These are phyloP conservation scores for Neurospora africana DNA, from an alignment of 495 filamentous ascomycete genomes.

Conservation along the genomic window DNA sequence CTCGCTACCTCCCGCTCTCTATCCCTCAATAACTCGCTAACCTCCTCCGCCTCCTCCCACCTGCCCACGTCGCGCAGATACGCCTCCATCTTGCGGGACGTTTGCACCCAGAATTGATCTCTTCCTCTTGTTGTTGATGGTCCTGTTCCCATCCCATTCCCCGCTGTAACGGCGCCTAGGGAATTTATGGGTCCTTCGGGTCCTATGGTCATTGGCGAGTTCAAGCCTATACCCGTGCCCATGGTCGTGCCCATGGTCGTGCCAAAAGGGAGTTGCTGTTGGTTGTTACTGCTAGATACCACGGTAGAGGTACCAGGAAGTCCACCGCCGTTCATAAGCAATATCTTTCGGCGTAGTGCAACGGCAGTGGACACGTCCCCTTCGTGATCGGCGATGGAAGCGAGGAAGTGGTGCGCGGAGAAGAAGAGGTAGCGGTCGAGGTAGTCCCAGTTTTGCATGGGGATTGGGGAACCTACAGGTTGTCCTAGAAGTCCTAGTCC, in stretches of 20 bases:
- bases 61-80: constrained; percentile 11
- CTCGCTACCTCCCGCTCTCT: not conserved
- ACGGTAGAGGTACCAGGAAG: not conserved
- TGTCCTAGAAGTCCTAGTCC: not conserved
- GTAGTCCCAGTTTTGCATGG: constrained; percentile 5
- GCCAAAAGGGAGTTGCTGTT: not conserved
- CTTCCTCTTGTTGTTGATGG: too few species aligned
- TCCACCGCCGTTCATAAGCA: constrained; percentile 2
- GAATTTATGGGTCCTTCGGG: not conserved
- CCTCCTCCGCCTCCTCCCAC: constrained; percentile 11
- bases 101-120: constrained; percentile 21
- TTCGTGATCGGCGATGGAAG: constrained; percentile 12
- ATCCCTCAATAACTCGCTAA: constrained; percentile 1
- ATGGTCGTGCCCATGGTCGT: not conserved
- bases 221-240: not conserved
- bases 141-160: not conserved
- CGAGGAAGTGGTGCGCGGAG: constrained; percentile 18
- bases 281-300: not conserved
- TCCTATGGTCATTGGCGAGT: not conserved
- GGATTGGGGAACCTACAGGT: not conserved
- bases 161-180: not conserved
- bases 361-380: constrained; percentile 7
- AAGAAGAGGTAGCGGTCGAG: constrained; percentile 21
- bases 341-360: constrained; percentile 3
- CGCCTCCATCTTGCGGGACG: constrained; percentile 11